A percentile compares a stretch with the other conserved stretches of the same genome.
These are phyloP conservation scores for Drechslerella dactyloides DNA, from an alignment of 2,329 filamentous ascomycete species.

Conservation along the genomic window DNA sequence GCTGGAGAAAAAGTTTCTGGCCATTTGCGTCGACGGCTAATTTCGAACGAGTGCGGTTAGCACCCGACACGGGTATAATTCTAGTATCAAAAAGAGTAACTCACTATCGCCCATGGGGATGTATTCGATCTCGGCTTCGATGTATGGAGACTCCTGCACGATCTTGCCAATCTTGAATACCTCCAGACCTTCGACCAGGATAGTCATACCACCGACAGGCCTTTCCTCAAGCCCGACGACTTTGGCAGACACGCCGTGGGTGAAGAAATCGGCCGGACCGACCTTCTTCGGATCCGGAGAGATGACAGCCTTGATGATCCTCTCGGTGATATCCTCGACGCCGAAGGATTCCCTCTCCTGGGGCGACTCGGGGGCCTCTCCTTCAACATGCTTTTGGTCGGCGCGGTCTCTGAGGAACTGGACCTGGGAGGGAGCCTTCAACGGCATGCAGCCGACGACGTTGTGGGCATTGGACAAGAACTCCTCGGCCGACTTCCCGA, in stretches of 20 bases:
- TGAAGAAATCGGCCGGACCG: conserved; percentile 71
- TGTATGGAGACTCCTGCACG: conserved; percentile 79
- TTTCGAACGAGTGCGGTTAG: conserved; percentile 48
- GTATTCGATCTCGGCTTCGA: conserved; percentile 78
- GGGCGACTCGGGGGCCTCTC: conserved; percentile 24
- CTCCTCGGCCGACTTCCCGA: conserved; percentile 37
- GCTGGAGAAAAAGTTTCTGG: conserved; percentile 67
- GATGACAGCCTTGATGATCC: conserved; percentile 41
- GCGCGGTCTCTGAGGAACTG: conserved; percentile 37
- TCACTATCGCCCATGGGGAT: conserved; percentile 22
- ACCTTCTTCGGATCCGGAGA: conserved; percentile 19
- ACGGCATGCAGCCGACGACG: conserved; percentile 30
- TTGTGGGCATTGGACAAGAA: conserved; percentile 45
- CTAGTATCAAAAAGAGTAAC: conserved; percentile 17
- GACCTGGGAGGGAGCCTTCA: conserved; percentile 32
- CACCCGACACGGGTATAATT: conserved; percentile 9
- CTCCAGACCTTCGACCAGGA: conserved; percentile 84
- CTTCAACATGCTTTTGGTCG: conserved; percentile 37
- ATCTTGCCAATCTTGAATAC: conserved; percentile 78
- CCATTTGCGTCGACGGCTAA: conserved; percentile 67
- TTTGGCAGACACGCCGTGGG: conserved; percentile 80
- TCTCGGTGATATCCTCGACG: conserved; percentile 39
- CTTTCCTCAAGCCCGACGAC: conserved; percentile 73
- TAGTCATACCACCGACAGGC: conserved; percentile 71
- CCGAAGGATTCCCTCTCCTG: conserved; percentile 36